Evolutionary conservation across 1,139 yeast species (phyloP), one percentile per base, ranked within the genome.

Genomic region (Taphrina communis): DNA sequence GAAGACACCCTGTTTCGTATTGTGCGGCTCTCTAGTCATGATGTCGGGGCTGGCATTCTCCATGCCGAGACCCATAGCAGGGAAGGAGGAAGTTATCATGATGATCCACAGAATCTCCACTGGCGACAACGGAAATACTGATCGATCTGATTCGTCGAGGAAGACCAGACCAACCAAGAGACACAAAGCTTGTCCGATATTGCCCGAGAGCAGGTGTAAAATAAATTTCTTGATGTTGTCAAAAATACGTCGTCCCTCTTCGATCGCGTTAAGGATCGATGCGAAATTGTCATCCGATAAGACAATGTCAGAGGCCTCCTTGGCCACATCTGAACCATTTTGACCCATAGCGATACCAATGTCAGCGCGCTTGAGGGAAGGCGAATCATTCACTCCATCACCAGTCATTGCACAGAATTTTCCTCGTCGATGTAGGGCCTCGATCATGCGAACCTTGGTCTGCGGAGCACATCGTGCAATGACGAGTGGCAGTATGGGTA

Each of bases 291-390:
- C 94, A 76, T 88, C 92, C 31, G 88, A 83, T 70, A 88, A 81
- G 48, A 88, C 88, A 77, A 88, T 87, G 76, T 88, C 94, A 31
- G 90, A 84, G 1, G 91, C 91, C 75, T 88, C 91, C 77, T 88
- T 88, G 36, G 94, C 94, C 58, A 88, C 93, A 78, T 88, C 94
- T 12, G 91, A 87, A 12, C 93, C 94, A 72, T 88, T 86, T 75
- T 87, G 82, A 63, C 94, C 94, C 94, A 88, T 88, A n/a, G 93
- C 91, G 76, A 89, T 88, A 74, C 96, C 95, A 69, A 89, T 91
- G 78, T 89, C 94, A 0, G 95, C 90, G 72, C 85, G 86, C 76
- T 88, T 88, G 77, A 89, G 82, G 4, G 91, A 86, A 21, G 95
- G 96, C 3, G 94, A 88, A 77, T 89, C 95, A 76, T 89, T 89